A percentile compares a stretch with the other conserved stretches of the same genome.
phyloP scores from a whole-genome alignment of 176 grass and related monocot genomes.

The Oryza officinalis region DNA sequence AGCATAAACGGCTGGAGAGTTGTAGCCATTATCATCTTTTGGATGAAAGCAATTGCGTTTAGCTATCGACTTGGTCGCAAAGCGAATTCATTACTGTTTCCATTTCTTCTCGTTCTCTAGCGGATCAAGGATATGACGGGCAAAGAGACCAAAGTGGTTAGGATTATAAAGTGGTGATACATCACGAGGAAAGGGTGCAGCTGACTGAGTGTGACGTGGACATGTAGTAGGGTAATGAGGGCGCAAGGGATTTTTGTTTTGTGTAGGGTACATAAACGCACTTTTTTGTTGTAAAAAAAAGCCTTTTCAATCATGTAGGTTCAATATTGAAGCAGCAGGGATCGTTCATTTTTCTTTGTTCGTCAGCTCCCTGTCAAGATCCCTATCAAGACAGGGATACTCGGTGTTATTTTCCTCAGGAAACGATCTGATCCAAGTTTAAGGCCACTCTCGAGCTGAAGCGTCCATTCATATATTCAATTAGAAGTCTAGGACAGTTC shows the following conservation, averaged over 20 bases:
- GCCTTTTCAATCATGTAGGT: background rate
- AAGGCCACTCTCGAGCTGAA: slow-evolving; percentile 17
- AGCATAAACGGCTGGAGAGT: background rate
- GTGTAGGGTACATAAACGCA: background rate
- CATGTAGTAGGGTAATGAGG: background rate
- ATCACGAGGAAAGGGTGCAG: background rate
- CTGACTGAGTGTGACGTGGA: background rate
- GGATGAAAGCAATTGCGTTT: slow-evolving; percentile 22
- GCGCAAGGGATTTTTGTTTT: background rate
- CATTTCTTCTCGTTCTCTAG: background rate
- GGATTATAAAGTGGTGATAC: background rate
- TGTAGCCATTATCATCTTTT: slow-evolving; percentile 30
- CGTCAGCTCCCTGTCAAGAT: background rate
- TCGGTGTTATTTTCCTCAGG: background rate
- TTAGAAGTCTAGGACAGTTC: background rate
- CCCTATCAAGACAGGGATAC: background rate
- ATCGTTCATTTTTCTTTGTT: background rate
- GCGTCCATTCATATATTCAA: slow-evolving; percentile 15
- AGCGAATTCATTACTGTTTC: slow-evolving; percentile 5
- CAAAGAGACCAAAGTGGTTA: background rate
- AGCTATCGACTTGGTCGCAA: slow-evolving; percentile 14
- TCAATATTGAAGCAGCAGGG: background rate
- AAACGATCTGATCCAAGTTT: slow-evolving; percentile 2
- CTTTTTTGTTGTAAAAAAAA: background rate
- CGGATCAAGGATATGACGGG: background rate